Percentiles rank a stretch among this genome's conserved stretches.
phyloP scores from a whole-genome alignment of 805 yeast genomes.

The Millerozyma miso region DNA sequence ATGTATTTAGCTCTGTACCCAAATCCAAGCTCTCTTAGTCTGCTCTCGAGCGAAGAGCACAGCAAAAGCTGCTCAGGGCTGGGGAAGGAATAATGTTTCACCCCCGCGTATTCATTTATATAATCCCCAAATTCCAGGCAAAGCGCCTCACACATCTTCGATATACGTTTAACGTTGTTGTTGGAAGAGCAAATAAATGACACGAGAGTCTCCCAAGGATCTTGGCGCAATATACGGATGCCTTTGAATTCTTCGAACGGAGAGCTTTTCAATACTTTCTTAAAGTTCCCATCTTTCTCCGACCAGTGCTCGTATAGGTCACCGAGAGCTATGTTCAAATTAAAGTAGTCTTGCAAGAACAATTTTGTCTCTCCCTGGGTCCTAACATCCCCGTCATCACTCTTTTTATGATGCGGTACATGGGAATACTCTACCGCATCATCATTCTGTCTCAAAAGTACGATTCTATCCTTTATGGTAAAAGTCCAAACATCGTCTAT shows the following conservation, averaged over 20 bases:
- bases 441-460: slow-evolving; percentile 61
- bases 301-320: slow-evolving; percentile 63
- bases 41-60: slow-evolving; percentile 32
- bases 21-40: slow-evolving; percentile 55
- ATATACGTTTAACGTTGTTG: slow-evolving; percentile 89
- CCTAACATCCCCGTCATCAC: slow-evolving; percentile 4
- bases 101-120: slow-evolving; percentile 50
- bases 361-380: slow-evolving; percentile 25
- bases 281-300: slow-evolving; percentile 46
- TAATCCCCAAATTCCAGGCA: slow-evolving; percentile 65
- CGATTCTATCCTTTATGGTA: slow-evolving; percentile 53
- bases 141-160: slow-evolving; percentile 83
- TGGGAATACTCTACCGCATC: slow-evolving; percentile 47
- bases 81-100: slow-evolving; percentile 72
- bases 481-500: slow-evolving; percentile 63
- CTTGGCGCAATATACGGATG: slow-evolving; percentile 82
- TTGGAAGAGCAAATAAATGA: slow-evolving; percentile 95
- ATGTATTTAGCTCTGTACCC: slow-evolving; percentile 93
- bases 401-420: slow-evolving; percentile 12
- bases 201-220: slow-evolving; percentile 93
- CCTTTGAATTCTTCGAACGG: slow-evolving; percentile 52
- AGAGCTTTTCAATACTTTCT: slow-evolving; percentile 22
- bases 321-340: slow-evolving; percentile 52
- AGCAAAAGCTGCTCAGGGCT: slow-evolving; percentile 46
- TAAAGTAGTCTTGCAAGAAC: slow-evolving; percentile 65